Evolutionary conservation across 345 rosid genomes (phyloP), one percentile per base, ranked within the genome.

Genomic region (Populus deltoides): DNA sequence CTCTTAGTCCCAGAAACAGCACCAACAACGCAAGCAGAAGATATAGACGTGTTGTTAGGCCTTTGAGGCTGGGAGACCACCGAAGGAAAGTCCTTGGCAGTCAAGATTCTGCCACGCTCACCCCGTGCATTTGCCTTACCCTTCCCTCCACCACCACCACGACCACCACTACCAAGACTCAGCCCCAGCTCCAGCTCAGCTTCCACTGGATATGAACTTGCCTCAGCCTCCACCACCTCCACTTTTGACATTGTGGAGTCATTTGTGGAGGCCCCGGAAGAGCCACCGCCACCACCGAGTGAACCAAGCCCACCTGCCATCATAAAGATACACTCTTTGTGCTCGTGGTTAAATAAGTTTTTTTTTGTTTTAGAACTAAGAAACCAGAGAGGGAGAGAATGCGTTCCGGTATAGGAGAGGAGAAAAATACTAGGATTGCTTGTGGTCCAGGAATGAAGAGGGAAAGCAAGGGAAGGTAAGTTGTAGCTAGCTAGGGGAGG

Each of bases 81-180:
- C 15, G 88, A 89, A 84, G 93, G 94, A 71, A 92, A 92, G 77
- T 90, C 93, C 61, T 88, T 87, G 25, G 97, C 94, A 4, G 91
- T 93, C 78, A 93, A 79, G 82, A 93, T 91, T 79, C 96, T 90
- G 2, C 94, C 93, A 82, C 88, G 86, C 85, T 90, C 93, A 53
- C 93, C 90, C 94, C 94, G 85, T 75, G 86, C 85, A 70, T 77
- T 80, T 53, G 83, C 76, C 75, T 83, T 88, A 22, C 55, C 59
- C 79, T 88, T 91, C n/a, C 84, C 74, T 36, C 78, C 73, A 17
- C 84, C 73, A 5, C 87, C 86, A 36, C 87, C 80, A 12, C 97
- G 92, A 7, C 36, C 36, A 4, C 36, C 36, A 33, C 36, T 33
- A 81, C 97, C 89, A 75, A 93, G 87, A 7, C 94, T 91, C 71